Evolutionary conservation across 352 stramenopile genomes (phyloP).

Genomic region (Pythium rhizo-oryzae): DNA sequence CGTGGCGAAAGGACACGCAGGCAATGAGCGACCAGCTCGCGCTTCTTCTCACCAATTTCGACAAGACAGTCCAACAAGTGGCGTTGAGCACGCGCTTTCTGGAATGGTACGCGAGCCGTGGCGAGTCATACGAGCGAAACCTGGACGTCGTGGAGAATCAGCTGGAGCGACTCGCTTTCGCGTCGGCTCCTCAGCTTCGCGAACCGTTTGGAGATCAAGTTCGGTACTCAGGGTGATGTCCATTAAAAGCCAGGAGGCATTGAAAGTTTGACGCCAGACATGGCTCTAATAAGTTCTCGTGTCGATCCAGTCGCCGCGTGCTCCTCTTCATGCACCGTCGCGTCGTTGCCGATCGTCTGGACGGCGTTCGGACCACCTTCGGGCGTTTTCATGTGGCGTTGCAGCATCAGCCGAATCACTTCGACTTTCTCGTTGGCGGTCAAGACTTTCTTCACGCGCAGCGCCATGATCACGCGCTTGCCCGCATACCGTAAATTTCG

Average conservation of each 20-base stretch:
- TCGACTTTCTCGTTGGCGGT: slow-evolving; percentile 51
- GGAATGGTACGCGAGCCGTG: slow-evolving; percentile 70
- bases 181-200: slow-evolving; percentile 41
- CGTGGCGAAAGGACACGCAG: slow-evolving; percentile 31
- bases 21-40: slow-evolving; percentile 12
- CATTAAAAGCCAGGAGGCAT: slow-evolving; percentile 21
- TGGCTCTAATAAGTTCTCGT: slow-evolving; percentile 9
- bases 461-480: slow-evolving; percentile 70
- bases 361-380: neutral
- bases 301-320: neutral
- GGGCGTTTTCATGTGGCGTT: slow-evolving; percentile 32
- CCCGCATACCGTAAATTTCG: slow-evolving; percentile 58
- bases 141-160: slow-evolving; percentile 67
- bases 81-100: slow-evolving; percentile 66
- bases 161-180: slow-evolving; percentile 44
- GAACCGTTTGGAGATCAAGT: slow-evolving; percentile 56
- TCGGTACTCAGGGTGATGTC: slow-evolving; percentile 28
- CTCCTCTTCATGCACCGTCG: slow-evolving; percentile 1
- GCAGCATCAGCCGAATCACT: slow-evolving; percentile 59
- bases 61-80: slow-evolving; percentile 46
- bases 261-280: slow-evolving; percentile 25
- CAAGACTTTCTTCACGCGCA: slow-evolving; percentile 59
- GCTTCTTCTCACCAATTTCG: slow-evolving; percentile 20
- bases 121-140: slow-evolving; percentile 78
- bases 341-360: neutral